These are phyloP conservation scores for Eucalyptus brandiana DNA, from an alignment of 345 rosid species.

Conservation along the genomic window DNA sequence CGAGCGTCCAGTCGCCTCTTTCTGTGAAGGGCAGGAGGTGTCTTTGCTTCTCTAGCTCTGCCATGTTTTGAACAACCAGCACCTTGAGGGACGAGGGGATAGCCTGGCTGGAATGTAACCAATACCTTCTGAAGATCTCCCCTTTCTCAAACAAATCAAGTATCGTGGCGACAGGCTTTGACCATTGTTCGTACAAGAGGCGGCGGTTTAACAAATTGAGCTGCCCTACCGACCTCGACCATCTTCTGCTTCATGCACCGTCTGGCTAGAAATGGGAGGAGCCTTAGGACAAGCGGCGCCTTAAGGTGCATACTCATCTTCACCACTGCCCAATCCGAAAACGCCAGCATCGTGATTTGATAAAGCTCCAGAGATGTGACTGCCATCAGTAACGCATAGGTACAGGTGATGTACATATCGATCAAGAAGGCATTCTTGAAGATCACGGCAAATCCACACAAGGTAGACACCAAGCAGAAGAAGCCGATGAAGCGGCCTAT, in stretches of 20 bases:
- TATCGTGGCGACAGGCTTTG: background rate
- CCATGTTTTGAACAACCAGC: background rate
- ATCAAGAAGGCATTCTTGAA: background rate
- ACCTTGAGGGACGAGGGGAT: background rate
- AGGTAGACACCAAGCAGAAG: background rate
- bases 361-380: background rate
- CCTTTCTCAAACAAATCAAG: background rate
- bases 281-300: background rate
- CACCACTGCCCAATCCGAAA: background rate
- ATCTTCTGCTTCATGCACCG: background rate
- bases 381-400: background rate
- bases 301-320: background rate
- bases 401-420: conserved; percentile 16
- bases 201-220: background rate
- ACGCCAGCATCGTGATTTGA: background rate
- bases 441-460: background rate
- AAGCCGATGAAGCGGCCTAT: background rate
- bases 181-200: background rate
- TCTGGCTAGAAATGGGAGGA: background rate
- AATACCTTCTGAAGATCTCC: background rate
- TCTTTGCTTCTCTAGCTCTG: background rate
- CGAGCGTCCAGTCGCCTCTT: background rate
- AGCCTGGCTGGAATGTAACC: background rate
- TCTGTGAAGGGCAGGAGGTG: background rate
- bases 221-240: background rate